Base-by-base conservation (phyloP, 495 filamentous ascomycete genomes). In the Penicillium desertorum region DNA sequence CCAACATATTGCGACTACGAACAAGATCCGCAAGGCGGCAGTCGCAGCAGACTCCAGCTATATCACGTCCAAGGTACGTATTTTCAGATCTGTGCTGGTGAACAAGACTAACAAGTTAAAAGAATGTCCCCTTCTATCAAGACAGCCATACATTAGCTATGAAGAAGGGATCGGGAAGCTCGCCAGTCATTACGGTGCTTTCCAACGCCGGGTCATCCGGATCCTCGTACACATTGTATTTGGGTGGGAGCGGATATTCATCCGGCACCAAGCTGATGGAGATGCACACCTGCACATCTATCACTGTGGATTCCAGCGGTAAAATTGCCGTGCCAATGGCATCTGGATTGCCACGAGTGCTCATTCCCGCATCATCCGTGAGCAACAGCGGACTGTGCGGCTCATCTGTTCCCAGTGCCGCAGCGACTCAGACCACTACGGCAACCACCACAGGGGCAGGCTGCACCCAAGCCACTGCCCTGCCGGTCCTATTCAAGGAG, bases 1-100 rank as follows among this genome's bases (percentile, higher is more conserved):
- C 77, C 67, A 67, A 3, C 82, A 76, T 56, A 83, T 88, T 47
- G 66, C 80, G 0, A 70, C 68, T 1, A 71, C 87, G 12, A 89
- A 90, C 73, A 72, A 77, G 55, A 78, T 89, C 58, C 80, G 87
- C 2, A 82, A 75, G 37, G 72, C 75, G 0, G 85, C 83, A 6
- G 77, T 86, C 45, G 60, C 64, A 20, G 64, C 72, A 19, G 79
- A 84, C 42, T 49, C 53, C 3, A 54, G 45, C 11, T 88, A 84
- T 53, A 57, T 85, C 6, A 76, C 72, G 0, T 83, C 80, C 51
- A 58, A 68, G 59, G 72, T 72, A 58, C 7, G 43, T 36, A 27
- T 20, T 44, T 20, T 6, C 0, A 36, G 14, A 20, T 9, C 16
- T 11, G 7, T 17, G 16, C 19, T 51, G 4, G 29, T 16, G 6